Conservation (phyloP, 352 stramenopile species). For the Phytopythium chamaehyphon region DNA sequence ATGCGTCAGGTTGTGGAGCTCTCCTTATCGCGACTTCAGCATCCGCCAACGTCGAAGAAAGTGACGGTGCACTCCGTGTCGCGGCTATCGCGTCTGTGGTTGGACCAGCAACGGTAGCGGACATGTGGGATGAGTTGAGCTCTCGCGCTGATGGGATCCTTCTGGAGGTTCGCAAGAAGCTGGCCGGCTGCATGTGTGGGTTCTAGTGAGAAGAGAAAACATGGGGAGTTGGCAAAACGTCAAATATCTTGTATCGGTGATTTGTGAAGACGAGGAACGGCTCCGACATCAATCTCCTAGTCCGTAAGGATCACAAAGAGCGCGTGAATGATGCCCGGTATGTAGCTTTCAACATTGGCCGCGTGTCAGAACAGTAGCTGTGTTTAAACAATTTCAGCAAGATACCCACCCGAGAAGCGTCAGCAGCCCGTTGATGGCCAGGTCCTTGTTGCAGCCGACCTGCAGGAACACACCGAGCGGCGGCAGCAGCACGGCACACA, state of each 20-base stretch:
- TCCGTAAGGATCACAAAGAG: slow-evolving; percentile 41
- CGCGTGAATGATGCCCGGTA: slow-evolving; percentile 54
- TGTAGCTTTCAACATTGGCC: slow-evolving; percentile 46
- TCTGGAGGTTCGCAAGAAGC: slow-evolving; percentile 45
- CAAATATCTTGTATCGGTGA: no score
- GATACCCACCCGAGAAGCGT: slow-evolving; percentile 58
- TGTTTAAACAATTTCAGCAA: slow-evolving; percentile 30
- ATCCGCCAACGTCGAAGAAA: background rate
- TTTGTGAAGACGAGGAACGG: no score
- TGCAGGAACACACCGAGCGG: slow-evolving; percentile 55
- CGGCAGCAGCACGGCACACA: slow-evolving; percentile 44
- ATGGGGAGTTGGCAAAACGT: slow-evolving; percentile 4
- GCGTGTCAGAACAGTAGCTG: background rate
- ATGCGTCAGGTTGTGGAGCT: slow-evolving; percentile 41
- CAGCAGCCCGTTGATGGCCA: slow-evolving; percentile 65
- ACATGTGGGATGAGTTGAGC: slow-evolving; percentile 56
- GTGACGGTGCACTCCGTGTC: slow-evolving; percentile 16
- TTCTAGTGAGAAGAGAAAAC: slow-evolving; percentile 31
- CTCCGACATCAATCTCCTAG: background rate
- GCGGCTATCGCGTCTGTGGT: slow-evolving; percentile 42
- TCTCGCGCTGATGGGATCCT: slow-evolving; percentile 38
- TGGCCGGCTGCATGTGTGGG: slow-evolving; percentile 56
- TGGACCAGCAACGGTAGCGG: slow-evolving; percentile 32
- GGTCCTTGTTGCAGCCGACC: slow-evolving; percentile 49
- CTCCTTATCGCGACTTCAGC: slow-evolving; percentile 26